Conservation (phyloP, 805 yeast genomes). For the Lipomyces anomalus region DNA sequence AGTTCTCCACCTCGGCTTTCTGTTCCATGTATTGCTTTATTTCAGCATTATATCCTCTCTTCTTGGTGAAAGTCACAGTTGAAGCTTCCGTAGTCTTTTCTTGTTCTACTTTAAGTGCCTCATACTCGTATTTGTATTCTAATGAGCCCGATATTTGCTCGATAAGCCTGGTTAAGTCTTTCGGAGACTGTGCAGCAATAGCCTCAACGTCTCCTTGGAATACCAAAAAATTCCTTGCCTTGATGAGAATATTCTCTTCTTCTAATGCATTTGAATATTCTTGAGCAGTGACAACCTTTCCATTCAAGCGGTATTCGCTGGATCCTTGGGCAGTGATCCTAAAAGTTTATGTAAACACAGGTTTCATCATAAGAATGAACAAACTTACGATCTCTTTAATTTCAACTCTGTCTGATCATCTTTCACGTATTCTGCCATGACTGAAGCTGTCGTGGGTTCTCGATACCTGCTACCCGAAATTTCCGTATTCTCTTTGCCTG, state of each 20-base stretch:
- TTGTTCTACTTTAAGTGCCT: conserved; percentile 52
- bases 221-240: conserved; percentile 86
- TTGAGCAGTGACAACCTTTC: conserved; percentile 50
- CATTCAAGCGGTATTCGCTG: conserved; percentile 65
- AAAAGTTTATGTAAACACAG: neutral
- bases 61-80: conserved; percentile 57
- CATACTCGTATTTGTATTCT: conserved; percentile 64
- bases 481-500: conserved; percentile 27
- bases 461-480: conserved; percentile 17
- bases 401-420: conserved; percentile 50
- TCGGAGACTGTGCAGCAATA: conserved; percentile 80
- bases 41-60: conserved; percentile 66
- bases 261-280: conserved; percentile 65
- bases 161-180: conserved; percentile 63
- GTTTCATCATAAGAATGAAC: neutral
- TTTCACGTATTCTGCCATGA: conserved; percentile 68
- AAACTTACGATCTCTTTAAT: conserved; percentile 50
- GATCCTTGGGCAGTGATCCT: conserved; percentile 45
- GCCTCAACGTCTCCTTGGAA: conserved; percentile 97
- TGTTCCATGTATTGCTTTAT: conserved; percentile 74
- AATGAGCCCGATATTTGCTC: conserved; percentile 82
- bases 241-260: conserved; percentile 73
- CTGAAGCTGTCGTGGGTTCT: conserved; percentile 51
- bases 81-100: conserved; percentile 63
- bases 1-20: conserved; percentile 62